Percentiles rank a stretch among this genome's conserved stretches.
These are phyloP conservation scores for Bromus sterilis DNA, from an alignment of 176 grass and related monocot species.

Conservation along the genomic window DNA sequence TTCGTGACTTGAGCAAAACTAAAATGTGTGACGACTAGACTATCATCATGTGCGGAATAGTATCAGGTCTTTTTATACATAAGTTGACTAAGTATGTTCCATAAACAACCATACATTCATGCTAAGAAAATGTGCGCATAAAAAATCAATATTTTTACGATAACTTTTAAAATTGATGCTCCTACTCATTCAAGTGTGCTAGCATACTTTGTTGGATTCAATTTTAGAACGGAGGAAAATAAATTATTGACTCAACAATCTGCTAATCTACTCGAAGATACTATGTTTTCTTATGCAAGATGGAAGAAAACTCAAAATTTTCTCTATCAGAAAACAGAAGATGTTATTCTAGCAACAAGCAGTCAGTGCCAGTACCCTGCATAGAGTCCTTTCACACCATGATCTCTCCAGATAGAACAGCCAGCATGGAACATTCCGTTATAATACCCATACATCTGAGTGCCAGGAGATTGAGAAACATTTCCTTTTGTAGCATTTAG, in stretches of 20 bases:
- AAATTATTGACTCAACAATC: not conserved
- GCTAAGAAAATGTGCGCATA: not conserved
- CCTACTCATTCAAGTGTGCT: not conserved
- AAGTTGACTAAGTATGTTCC: not conserved
- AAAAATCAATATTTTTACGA: not conserved
- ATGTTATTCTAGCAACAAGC: not conserved
- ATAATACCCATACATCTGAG: constrained; percentile 79
- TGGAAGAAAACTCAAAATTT: not conserved
- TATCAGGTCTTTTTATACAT: constrained; percentile 3
- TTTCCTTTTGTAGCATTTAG: constrained; percentile 42
- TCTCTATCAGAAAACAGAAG: not conserved
- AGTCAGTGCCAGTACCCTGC: constrained; percentile 52
- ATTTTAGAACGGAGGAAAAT: not conserved
- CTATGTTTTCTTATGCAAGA: not conserved
- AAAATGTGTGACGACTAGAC: not conserved
- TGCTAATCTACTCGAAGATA: not conserved
- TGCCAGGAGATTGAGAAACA: constrained; percentile 36
- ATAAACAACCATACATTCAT: not conserved
- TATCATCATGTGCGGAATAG: constrained; percentile 3
- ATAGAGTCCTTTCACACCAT: constrained; percentile 81
- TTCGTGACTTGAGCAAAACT: constrained; percentile 2
- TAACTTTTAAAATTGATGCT: not conserved
- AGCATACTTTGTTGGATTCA: not conserved
- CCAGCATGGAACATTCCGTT: constrained; percentile 87
- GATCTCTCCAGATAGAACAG: constrained; percentile 75